phyloP scores from a whole-genome alignment of 345 rosid genomes.

The Clarkia xantiana region DNA sequence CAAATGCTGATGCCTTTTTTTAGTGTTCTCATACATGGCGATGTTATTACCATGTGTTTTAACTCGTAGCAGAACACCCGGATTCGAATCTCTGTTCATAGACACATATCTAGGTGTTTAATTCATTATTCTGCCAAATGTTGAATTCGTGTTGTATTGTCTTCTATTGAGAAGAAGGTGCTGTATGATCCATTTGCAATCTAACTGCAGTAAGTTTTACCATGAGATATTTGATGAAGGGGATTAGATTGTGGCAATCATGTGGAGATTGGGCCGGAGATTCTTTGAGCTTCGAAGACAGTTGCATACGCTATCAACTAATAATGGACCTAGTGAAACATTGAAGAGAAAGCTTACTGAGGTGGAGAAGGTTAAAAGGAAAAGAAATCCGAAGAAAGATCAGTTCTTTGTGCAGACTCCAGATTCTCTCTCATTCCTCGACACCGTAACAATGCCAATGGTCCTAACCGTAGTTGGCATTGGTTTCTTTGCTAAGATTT shows the following conservation, averaged over 20 bases:
- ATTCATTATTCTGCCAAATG: too few relatives aligned
- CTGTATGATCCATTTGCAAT: too few relatives aligned
- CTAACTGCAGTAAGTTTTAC: too few relatives aligned
- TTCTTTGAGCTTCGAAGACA: slow-evolving; percentile 20
- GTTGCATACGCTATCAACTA: slow-evolving; percentile 20
- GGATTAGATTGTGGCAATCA: slow-evolving; percentile 9
- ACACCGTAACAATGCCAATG: slow-evolving; percentile 75
- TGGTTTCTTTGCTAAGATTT: slow-evolving; percentile 59
- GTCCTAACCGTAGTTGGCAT: slow-evolving; percentile 47
- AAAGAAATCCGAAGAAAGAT: slow-evolving; percentile 29
- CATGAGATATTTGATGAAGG: too few relatives aligned
- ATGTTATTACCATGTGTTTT: too few relatives aligned
- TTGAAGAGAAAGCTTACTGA: slow-evolving; percentile 41
- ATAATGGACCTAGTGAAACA: slow-evolving; percentile 39
- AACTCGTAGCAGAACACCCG: too few relatives aligned
- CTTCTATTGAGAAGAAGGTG: too few relatives aligned
- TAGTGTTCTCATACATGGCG: too few relatives aligned
- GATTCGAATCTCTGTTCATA: too few relatives aligned
- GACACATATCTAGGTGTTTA: too few relatives aligned
- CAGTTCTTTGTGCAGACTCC: slow-evolving; percentile 71
- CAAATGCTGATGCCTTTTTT: too few relatives aligned
- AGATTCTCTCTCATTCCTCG: slow-evolving; percentile 45
- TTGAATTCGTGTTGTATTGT: too few relatives aligned
- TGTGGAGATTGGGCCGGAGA: slow-evolving; percentile 27
- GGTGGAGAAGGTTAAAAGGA: slow-evolving; percentile 36